A percentile compares a stretch with the other conserved stretches of the same genome.
Evolutionary conservation across 768 basidiomycete genomes (phyloP).

Genomic region (Auriculariales sp.): DNA sequence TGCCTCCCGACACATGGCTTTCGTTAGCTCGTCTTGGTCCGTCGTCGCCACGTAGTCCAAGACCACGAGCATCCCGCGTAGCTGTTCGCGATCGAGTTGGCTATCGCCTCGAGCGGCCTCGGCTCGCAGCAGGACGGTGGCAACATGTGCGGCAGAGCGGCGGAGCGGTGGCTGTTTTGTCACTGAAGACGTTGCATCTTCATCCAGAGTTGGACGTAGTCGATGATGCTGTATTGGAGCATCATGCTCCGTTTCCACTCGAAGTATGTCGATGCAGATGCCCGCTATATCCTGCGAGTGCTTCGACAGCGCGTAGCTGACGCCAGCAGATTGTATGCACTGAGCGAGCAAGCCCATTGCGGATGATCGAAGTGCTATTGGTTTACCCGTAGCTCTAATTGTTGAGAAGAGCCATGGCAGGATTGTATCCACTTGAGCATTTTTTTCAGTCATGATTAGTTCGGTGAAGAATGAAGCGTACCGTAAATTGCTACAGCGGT

Average conservation of each 20-base stretch:
- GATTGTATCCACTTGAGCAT: constrained; percentile 57
- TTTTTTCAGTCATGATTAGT: constrained; percentile 3
- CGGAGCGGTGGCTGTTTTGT: constrained; percentile 67
- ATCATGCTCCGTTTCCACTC: constrained; percentile 31
- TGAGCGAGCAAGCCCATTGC: constrained; percentile 58
- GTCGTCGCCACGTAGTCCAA: constrained; percentile 54
- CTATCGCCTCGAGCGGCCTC: constrained; percentile 23
- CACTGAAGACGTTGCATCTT: constrained; percentile 40
- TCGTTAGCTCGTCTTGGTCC: constrained; percentile 58
- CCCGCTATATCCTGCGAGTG: constrained; percentile 48
- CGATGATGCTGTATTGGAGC: constrained; percentile 8
- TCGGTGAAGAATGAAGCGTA: constrained; percentile 18
- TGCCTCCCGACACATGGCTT: constrained; percentile 65
- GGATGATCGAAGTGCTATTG: constrained; percentile 60
- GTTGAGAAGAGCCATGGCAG: constrained; percentile 58
- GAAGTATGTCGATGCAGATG: constrained; percentile 66
- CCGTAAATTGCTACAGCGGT: constrained; percentile 54
- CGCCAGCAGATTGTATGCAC: constrained; percentile 47
- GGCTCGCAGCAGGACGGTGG: constrained; percentile 53
- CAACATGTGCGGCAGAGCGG: constrained; percentile 75
- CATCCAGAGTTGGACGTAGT: constrained; percentile 23
- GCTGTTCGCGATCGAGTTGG: constrained; percentile 11
- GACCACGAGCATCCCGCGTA: constrained; percentile 44
- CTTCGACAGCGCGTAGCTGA: constrained; percentile 47
- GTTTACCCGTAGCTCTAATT: constrained; percentile 43